Conservation (phyloP, 2,329 filamentous ascomycete species). For the Akanthomyces dipterigenus region DNA sequence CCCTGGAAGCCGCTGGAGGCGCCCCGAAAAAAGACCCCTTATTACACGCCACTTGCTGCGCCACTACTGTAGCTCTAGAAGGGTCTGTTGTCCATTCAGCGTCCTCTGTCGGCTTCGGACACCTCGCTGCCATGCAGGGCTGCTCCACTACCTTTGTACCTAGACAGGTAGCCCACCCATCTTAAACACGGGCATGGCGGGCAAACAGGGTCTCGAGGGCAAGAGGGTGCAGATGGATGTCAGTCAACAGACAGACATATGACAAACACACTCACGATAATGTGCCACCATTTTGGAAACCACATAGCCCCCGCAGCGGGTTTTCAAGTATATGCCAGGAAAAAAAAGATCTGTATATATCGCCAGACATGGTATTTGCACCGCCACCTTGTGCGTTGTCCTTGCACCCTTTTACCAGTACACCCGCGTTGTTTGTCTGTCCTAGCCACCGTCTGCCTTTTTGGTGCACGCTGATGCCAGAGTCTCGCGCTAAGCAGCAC, state of each 20-base stretch:
- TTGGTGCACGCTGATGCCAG: background rate
- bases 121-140: background rate
- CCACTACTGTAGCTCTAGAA: background rate
- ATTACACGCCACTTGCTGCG: background rate
- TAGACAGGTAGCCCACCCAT: constrained; percentile 1
- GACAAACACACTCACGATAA: no score
- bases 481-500: background rate
- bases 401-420: no score
- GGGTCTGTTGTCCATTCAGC: background rate
- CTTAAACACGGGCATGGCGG: background rate
- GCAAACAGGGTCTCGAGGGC: background rate
- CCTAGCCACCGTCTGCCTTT: background rate
- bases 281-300: no score
- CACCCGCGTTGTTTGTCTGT: background rate
- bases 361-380: no score
- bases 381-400: background rate
- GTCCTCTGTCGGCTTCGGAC: background rate
- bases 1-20: background rate
- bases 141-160: background rate
- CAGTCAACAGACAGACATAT: background rate
- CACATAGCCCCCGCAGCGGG: no score
- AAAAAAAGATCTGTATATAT: no score
- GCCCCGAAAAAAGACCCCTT: background rate
- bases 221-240: background rate
- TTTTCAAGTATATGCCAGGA: no score